Percentiles rank a stretch among this genome's conserved stretches.
Evolutionary conservation across 805 yeast genomes (phyloP).

Genomic region (Pichia thaimueangensis): DNA sequence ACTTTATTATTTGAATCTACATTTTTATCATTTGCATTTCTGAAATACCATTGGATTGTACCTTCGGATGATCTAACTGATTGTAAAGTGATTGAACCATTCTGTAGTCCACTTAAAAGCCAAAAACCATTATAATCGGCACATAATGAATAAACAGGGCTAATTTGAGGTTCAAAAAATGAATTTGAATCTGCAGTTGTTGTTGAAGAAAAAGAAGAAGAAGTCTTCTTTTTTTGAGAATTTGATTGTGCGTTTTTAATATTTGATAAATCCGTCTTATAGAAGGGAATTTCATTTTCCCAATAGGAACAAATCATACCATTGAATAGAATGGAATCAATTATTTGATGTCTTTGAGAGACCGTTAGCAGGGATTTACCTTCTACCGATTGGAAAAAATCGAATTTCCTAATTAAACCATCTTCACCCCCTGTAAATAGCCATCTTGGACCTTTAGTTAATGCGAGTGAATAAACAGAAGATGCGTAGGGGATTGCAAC

Average conservation of each 20-base stretch:
- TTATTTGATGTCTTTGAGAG: conserved; percentile 83
- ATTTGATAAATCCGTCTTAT: conserved; percentile 32
- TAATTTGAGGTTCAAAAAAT: conserved; percentile 41
- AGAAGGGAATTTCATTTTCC: conserved; percentile 91
- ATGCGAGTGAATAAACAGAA: conserved; percentile 69
- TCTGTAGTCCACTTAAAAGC: conserved; percentile 72
- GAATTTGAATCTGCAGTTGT: background rate
- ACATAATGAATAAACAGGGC: conserved; percentile 85
- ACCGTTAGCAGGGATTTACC: conserved; percentile 85
- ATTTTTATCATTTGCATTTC: conserved; percentile 24
- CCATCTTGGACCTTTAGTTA: conserved; percentile 78
- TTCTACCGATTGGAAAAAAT: conserved; percentile 75
- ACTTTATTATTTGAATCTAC: background rate
- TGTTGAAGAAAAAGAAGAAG: conserved; percentile 6
- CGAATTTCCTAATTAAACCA: conserved; percentile 87
- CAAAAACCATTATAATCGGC: conserved; percentile 79
- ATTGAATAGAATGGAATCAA: conserved; percentile 78
- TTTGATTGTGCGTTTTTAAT: background rate
- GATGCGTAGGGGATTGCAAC: conserved; percentile 83
- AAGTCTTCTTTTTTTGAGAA: conserved; percentile 11
- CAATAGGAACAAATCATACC: conserved; percentile 83
- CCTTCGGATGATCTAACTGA: conserved; percentile 83
- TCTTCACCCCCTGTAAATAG: conserved; percentile 94
- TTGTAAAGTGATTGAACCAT: conserved; percentile 85
- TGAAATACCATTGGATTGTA: conserved; percentile 65